Percentiles rank a stretch among this genome's conserved stretches.
Evolutionary conservation across 495 filamentous ascomycete species (phyloP).

Genomic region (Hypoxylon trugodes): DNA sequence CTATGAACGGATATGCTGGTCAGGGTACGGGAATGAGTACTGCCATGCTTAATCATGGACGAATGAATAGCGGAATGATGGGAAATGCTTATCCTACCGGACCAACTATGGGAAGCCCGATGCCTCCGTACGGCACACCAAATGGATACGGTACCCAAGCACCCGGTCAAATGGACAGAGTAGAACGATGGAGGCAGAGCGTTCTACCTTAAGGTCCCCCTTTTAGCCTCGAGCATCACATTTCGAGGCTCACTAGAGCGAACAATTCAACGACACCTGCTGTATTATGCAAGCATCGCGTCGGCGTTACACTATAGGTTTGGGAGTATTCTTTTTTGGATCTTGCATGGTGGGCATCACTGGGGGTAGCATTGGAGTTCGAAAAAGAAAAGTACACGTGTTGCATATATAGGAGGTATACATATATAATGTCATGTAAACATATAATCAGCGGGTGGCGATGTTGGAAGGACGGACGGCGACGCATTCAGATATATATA

Average conservation of each 20-base stretch:
- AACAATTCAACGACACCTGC: not conserved
- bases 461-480: not conserved
- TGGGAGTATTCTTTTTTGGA: constrained; percentile 6
- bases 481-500: constrained; percentile 12
- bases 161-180: constrained; percentile 71
- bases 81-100: constrained; percentile 30
- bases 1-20: constrained; percentile 28
- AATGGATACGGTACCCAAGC: constrained; percentile 39
- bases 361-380: constrained; percentile 29
- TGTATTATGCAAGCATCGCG: constrained; percentile 22
- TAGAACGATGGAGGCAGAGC: constrained; percentile 91
- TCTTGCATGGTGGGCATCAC: constrained; percentile 21
- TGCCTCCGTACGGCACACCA: constrained; percentile 34
- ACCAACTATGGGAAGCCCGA: constrained; percentile 24
- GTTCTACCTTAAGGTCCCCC: constrained; percentile 61
- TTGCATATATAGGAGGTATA: not conserved
- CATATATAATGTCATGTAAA: constrained; percentile 13
- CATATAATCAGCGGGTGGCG: constrained; percentile 15
- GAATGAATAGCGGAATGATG: constrained; percentile 11
- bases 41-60: not conserved
- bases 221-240: not conserved
- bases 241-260: not conserved
- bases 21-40: constrained; percentile 1
- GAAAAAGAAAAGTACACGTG: constrained; percentile 18
- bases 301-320: constrained; percentile 25